A percentile compares a stretch with the other conserved stretches of the same genome.
Evolutionary conservation across 306 rosid species (phyloP).

Genomic region (Carpinus viminea): DNA sequence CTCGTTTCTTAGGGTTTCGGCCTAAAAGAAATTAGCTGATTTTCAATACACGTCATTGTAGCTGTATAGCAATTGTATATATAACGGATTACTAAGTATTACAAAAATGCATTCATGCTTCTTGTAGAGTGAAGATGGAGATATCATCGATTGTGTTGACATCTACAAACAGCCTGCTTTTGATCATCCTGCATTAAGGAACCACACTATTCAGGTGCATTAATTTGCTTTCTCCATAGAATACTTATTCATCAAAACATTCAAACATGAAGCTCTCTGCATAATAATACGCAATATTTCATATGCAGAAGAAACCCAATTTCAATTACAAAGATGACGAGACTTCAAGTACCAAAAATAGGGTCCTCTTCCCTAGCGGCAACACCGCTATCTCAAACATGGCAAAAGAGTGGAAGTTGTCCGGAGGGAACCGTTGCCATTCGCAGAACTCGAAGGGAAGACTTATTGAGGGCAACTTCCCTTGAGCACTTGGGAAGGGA

Average conservation of each 20-base stretch:
- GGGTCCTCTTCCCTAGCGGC: not conserved
- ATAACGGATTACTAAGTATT: not conserved
- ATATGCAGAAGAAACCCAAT: slow-evolving; percentile 47
- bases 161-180: slow-evolving; percentile 58
- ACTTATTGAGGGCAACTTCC: slow-evolving; percentile 45
- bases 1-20: too few species aligned
- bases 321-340: slow-evolving; percentile 5
- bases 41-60: too few species aligned
- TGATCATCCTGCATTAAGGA: slow-evolving; percentile 50
- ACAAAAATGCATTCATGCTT: not conserved
- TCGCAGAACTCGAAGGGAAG: slow-evolving; percentile 46
- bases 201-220: slow-evolving; percentile 52
- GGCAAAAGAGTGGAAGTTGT: slow-evolving; percentile 71
- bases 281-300: not conserved
- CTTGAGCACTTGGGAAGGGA: slow-evolving; percentile 47
- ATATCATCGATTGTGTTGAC: slow-evolving; percentile 54
- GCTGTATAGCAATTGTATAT: too few species aligned
- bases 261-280: not conserved
- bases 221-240: not conserved
- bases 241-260: not conserved
- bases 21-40: too few species aligned
- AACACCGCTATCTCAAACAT: slow-evolving; percentile 32
- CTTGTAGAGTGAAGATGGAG: slow-evolving; percentile 64
- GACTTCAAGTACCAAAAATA: slow-evolving; percentile 9
- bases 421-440: slow-evolving; percentile 69